Base-by-base conservation (phyloP, 2,329 filamentous ascomycete species). In the Aschersonia sp. region DNA sequence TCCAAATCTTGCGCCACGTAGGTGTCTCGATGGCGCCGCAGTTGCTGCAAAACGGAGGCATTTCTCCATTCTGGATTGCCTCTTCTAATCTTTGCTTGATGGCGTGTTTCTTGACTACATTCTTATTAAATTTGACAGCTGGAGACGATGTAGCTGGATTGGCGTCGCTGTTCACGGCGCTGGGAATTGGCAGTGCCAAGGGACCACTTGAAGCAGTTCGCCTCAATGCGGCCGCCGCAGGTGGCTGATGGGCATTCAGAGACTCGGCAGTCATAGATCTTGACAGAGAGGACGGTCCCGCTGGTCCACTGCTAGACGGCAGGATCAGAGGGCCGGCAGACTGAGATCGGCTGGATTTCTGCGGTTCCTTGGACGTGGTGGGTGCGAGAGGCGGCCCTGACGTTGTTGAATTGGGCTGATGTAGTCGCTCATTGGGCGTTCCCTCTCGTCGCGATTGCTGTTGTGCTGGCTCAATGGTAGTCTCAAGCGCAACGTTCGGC, bases 11-110 rank as follows among this genome's bases (percentile, higher is more conserved):
- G 51, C 92, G 82, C 92, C 92, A 98, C 0, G 91, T 96, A 0
- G 91, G 87, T 0, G 92, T 98, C 57, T 97, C 86, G 49, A 98
- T 94, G 5, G 89, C 85, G 5, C 92, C 92, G 57, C 92, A 98
- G 57, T 97, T 95, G 53, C 78, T 78, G 62, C 92, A 98, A 59
- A 83, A 97, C 1, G 84, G 83, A 0, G 92, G 92, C 72, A 89
- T 84, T 54, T 89, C 78, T 4, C 92, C 92, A 48, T 80, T 79
- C n/a, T 74, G 74, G 47, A 97, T 81, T 0, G 79, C 80, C 40
- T 70, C 68, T 53, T 82, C 74, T 2, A 83, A 59, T 42, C 73
- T 73, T 52, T 80, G 73, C 57, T 72, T 74, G 54, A 80, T 79
- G 2, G 75, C 68, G 43, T 74, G 67, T 54, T 85, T 85, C 57